Conservation (phyloP, 306 rosid species). For the Prunus salicina region DNA sequence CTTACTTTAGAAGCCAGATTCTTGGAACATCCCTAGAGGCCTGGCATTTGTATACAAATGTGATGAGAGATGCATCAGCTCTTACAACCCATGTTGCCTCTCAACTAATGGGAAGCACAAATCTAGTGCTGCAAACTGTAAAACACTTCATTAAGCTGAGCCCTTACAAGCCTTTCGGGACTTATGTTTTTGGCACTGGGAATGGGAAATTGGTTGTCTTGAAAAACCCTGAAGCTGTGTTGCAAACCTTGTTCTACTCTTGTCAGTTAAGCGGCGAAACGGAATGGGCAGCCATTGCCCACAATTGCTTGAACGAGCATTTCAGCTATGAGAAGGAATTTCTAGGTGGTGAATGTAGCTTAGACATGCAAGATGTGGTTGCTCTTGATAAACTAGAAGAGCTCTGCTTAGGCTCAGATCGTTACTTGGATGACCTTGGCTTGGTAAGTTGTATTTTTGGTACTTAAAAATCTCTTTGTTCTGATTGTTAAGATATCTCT, state of each 20-base stretch:
- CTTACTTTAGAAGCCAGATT: not conserved
- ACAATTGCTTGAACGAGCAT: slow-evolving; percentile 47
- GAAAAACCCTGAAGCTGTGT: slow-evolving; percentile 59
- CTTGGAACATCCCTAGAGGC: not conserved
- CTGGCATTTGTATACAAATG: slow-evolving; percentile 32
- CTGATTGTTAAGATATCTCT: no score
- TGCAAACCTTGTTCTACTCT: slow-evolving; percentile 64
- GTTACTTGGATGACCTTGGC: slow-evolving; percentile 64
- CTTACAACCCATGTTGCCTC: slow-evolving; percentile 64
- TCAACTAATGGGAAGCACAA: slow-evolving; percentile 67
- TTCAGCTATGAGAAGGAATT: slow-evolving; percentile 18
- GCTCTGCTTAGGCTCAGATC: slow-evolving; percentile 39
- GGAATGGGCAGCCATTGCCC: slow-evolving; percentile 28
- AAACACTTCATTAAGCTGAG: slow-evolving; percentile 50
- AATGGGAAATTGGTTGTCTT: slow-evolving; percentile 42
- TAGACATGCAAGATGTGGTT: slow-evolving; percentile 34
- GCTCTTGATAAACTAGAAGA: slow-evolving; percentile 31
- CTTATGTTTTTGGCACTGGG: slow-evolving; percentile 52
- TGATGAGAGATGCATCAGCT: slow-evolving; percentile 52
- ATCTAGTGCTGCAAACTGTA: slow-evolving; percentile 50
- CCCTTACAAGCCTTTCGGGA: slow-evolving; percentile 84
- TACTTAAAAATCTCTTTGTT: not conserved
- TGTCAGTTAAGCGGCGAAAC: slow-evolving; percentile 32
- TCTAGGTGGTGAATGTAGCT: slow-evolving; percentile 6
- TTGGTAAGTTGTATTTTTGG: slow-evolving; percentile 37